Conservation (phyloP, 208 protist species). For the Leishmania major region DNA sequence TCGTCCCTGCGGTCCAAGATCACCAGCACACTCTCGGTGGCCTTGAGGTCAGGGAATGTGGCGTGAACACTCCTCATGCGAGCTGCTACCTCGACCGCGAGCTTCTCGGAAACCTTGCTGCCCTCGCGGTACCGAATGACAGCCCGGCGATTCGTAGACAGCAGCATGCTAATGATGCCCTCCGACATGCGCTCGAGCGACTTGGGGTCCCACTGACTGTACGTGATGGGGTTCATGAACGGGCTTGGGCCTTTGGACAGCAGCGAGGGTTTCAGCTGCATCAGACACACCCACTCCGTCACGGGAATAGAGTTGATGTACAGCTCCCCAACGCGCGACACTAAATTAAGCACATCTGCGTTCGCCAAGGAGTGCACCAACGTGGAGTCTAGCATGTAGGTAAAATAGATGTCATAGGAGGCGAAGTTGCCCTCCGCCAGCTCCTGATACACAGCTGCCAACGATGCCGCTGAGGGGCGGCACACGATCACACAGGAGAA, state of each 20-base stretch:
- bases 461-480: constrained; percentile 89
- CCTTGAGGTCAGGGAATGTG: constrained; percentile 87
- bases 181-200: constrained; percentile 74
- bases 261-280: constrained; percentile 54
- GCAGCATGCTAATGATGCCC: constrained; percentile 81
- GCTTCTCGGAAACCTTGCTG: constrained; percentile 63
- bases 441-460: constrained; percentile 88
- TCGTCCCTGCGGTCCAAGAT: constrained; percentile 93
- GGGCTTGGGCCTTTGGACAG: constrained; percentile 41
- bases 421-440: constrained; percentile 91
- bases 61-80: constrained; percentile 84
- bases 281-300: constrained; percentile 78
- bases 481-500: constrained; percentile 93
- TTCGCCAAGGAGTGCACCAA: constrained; percentile 94
- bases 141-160: constrained; percentile 85
- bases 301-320: constrained; percentile 96
- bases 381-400: constrained; percentile 84
- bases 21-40: constrained; percentile 80
- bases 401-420: constrained; percentile 92
- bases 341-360: constrained; percentile 94
- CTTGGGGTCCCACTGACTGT: constrained; percentile 68
- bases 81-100: constrained; percentile 78
- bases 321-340: constrained; percentile 91
- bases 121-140: constrained; percentile 81
- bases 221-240: constrained; percentile 77